A percentile compares a stretch with the other conserved stretches of the same genome.
phyloP scores from a whole-genome alignment of 2,329 filamentous ascomycete species.

The Alternaria gaisen region DNA sequence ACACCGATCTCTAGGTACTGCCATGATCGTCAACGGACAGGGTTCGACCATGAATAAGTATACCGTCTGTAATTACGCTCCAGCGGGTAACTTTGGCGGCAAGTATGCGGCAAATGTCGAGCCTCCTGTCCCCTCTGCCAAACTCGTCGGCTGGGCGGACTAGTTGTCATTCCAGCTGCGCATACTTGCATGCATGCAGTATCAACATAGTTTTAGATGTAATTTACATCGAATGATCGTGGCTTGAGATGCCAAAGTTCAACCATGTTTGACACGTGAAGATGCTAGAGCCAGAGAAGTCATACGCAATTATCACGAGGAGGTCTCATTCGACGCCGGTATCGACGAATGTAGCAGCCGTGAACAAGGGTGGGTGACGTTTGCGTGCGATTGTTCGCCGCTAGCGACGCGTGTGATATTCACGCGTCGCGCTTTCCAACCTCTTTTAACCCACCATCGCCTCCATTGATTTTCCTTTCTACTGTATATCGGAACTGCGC shows the following conservation, averaged over 20 bases:
- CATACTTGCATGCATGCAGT: constrained; percentile 9
- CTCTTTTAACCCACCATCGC: background rate
- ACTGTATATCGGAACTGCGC: background rate
- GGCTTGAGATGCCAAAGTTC: background rate
- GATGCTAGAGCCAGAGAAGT: background rate
- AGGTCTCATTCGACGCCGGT: background rate
- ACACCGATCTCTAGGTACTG: background rate
- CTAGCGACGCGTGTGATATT: background rate
- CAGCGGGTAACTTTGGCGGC: constrained; percentile 67
- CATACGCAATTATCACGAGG: background rate
- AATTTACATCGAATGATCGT: background rate
- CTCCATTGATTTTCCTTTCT: background rate
- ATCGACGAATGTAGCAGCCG: background rate
- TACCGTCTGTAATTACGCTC: constrained; percentile 89
- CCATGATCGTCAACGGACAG: constrained; percentile 33
- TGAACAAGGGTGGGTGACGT: background rate
- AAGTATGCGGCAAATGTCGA: constrained; percentile 64
- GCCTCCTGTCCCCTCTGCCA: constrained; percentile 42
- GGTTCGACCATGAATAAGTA: constrained; percentile 39
- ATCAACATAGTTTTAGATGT: constrained; percentile 1
- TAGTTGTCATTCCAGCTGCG: constrained; percentile 26
- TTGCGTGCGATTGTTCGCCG: background rate
- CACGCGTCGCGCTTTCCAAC: background rate
- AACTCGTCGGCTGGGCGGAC: constrained; percentile 39
- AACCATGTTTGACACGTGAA: background rate